Evolutionary conservation across 176 grass and related monocot species (phyloP), one percentile per base, ranked within the genome.

Genomic region (Hordeum marinum): DNA sequence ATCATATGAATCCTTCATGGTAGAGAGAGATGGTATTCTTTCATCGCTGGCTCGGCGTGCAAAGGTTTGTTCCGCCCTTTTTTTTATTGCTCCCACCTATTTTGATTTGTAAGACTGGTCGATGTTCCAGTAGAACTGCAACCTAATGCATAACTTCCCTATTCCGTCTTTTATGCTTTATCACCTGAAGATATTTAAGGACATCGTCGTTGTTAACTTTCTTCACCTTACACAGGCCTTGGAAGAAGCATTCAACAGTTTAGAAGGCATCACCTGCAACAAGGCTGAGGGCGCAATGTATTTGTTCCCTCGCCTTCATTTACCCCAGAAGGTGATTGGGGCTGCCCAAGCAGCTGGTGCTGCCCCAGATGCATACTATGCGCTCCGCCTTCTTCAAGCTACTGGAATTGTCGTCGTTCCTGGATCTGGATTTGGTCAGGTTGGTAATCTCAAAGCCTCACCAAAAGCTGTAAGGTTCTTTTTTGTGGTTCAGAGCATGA

Each of bases 271-370:
- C 57, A 92, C 91, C 21, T 99, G 96, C 90, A 99, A 99, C 76
- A 96, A 96, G 82, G 91, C 96, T 11, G 96, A 99, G 79, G 93
- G 96, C 25, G 96, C 96, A 66, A 99, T 96, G 96, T 99, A 99
- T 87, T 85, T 99, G 77, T 99, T 99, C 86, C 96, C 96, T 15
- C 81, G 81, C 69, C 76, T 99, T 82, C 81, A 88, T 71, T 87
- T 99, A 80, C 91, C 96, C 14, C 90, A 86, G 63, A 99, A 92
- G 62, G 93, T 90, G 0, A 94, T 99, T 26, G 93, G 91, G 54
- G 93, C 89, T 55, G 96, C 93, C 21, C 91, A 82, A 89, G 85
- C 90, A 70, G 88, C 68, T 67, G 88, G 91, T 67, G 86, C 88
- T 31, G 84, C 79, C 13, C 86, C 96, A 76, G 96, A 99, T 87